Evolutionary conservation across 768 basidiomycete species (phyloP), one percentile per base, ranked within the genome.

Genomic region (Pluteus cervinus): DNA sequence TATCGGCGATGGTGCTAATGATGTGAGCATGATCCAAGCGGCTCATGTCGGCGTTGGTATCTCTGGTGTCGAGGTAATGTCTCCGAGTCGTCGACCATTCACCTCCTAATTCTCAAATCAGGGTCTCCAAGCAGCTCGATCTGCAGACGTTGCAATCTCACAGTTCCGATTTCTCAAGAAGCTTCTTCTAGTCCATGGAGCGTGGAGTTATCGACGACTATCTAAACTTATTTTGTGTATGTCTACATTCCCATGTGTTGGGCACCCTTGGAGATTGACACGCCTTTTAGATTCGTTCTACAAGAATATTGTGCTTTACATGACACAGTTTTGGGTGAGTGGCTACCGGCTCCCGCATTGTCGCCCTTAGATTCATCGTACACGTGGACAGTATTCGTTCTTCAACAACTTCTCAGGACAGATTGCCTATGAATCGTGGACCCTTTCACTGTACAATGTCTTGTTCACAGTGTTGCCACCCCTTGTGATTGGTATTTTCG

Each of bases 361-460:
- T 30, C 39, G 8, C 12, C 39, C 33, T 39, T n/a, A 32, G 36
- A 14, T 31, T 14, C 11, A 37, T 33, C 24, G 6, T 28, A 28
- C 22, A 36, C 40, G 15, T 38, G 10, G 16, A 8, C 12, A 97
- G 94, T 99, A 79, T 61, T 96, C 96, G 7, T 94, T 97, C 71
- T 89, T 93, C 76, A 99, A 98, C 71, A 96, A 94, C 52, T 98
- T 96, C 66, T 99, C 96, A 1, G 96, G 96, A 14, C 96, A 98
- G 58, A 93, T 98, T 44, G 87, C 91, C 35, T 93, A 92, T 56
- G 96, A 99, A 63, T 96, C 93, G 15, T 99, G 96, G 96, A 94
- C 96, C 6, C 75, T 98, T 52, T 92, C 96, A 1, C 73, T 93
- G 52, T 98, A 96, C 69, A 96, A 96, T 55, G 90, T 98, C 50